Conservation (phyloP, 73 alveolate genomes). For the Symbiodinium pilosum region DNA sequence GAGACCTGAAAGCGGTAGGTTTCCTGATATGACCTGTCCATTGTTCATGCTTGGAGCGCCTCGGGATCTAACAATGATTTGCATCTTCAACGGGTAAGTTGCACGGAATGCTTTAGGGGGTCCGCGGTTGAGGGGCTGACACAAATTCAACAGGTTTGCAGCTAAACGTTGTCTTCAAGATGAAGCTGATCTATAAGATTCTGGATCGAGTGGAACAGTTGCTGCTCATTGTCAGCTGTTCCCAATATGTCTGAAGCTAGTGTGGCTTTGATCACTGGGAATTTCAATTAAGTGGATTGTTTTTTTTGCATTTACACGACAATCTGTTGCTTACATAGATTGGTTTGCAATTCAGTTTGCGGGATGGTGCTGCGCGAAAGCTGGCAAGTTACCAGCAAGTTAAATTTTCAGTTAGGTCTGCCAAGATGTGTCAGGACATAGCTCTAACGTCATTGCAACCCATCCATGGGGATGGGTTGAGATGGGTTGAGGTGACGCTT, state of each 20-base stretch:
- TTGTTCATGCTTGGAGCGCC: too few species aligned
- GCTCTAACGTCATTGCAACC: background rate
- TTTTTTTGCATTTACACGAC: background rate
- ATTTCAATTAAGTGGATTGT: background rate
- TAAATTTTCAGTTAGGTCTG: background rate
- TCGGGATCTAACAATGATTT: too few species aligned
- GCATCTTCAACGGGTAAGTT: too few species aligned
- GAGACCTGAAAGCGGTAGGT: too few species aligned
- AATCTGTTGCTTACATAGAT: background rate
- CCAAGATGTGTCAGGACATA: background rate
- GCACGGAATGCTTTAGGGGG: too few species aligned
- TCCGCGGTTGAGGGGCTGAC: too few species aligned
- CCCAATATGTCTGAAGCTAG: background rate
- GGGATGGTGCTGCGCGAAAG: background rate
- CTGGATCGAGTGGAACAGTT: background rate
- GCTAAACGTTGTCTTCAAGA: background rate
- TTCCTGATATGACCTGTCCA: too few species aligned
- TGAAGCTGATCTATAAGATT: background rate
- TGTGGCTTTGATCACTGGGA: background rate
- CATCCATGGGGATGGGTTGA: background rate
- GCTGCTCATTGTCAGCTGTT: background rate
- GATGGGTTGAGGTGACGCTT: background rate
- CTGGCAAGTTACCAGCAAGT: background rate
- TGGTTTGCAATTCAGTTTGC: background rate
- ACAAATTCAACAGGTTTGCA: too few species aligned